Evolutionary conservation across 768 basidiomycete species (phyloP).

Genomic region (Agaricus sinodeliciosus): DNA sequence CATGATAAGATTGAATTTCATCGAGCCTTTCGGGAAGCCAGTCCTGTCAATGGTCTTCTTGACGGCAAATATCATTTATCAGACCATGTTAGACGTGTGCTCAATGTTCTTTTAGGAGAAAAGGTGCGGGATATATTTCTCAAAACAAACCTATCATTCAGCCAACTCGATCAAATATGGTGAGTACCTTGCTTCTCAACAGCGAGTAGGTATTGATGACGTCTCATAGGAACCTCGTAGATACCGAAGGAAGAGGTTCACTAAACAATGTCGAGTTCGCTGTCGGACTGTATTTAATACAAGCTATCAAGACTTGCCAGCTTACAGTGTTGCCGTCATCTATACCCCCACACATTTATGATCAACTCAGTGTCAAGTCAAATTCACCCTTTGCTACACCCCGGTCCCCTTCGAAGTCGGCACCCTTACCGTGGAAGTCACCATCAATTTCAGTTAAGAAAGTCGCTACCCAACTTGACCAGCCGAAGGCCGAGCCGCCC

Average conservation of each 20-base stretch:
- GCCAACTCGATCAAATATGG: slow-evolving; percentile 60
- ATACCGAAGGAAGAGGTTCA: slow-evolving; percentile 49
- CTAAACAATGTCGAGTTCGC: slow-evolving; percentile 66
- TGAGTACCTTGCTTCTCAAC: slow-evolving; percentile 19
- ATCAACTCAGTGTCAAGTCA: slow-evolving; percentile 19
- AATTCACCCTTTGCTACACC: slow-evolving; percentile 2
- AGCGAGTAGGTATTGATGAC: neutral
- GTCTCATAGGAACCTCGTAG: slow-evolving; percentile 48
- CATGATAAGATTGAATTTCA: slow-evolving; percentile 37
- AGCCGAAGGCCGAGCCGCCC: neutral
- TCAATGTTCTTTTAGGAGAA: slow-evolving; percentile 30
- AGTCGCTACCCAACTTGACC: neutral
- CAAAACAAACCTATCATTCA: slow-evolving; percentile 50
- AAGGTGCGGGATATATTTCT: slow-evolving; percentile 60
- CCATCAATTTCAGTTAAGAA: slow-evolving; percentile 2
- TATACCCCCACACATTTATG: slow-evolving; percentile 24
- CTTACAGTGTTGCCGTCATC: slow-evolving; percentile 24
- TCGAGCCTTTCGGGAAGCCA: slow-evolving; percentile 42
- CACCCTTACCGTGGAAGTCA: slow-evolving; percentile 5
- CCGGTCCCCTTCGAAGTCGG: slow-evolving; percentile 5
- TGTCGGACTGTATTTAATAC: slow-evolving; percentile 63
- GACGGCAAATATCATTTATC: slow-evolving; percentile 30
- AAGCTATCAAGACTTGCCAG: slow-evolving; percentile 27
- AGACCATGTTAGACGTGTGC: neutral
- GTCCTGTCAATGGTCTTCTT: slow-evolving; percentile 47